Base-by-base conservation (phyloP, 2,329 filamentous ascomycete species). In the Macrophomina phaseolina region DNA sequence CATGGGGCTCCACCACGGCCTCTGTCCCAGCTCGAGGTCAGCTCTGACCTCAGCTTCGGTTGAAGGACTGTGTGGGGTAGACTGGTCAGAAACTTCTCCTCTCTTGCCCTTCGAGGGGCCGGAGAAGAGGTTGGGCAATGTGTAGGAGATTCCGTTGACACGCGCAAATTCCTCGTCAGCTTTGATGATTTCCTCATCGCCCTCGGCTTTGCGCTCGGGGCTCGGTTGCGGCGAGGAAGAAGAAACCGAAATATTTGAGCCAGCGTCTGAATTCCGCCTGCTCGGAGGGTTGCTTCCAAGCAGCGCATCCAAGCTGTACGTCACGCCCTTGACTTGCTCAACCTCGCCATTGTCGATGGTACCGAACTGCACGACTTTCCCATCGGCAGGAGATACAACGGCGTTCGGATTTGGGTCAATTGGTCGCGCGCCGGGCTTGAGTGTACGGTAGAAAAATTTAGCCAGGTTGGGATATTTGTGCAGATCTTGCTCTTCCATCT, bases 241-340 rank as follows among this genome's bases (percentile, higher is more conserved):
- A 34, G 79, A 73, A 9, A 75, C 74, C 16, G 73, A 66, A 18
- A 76, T 69, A 65, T 80, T 78, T 1, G 73, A 71, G 32, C 74
- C 66, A 67, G 85, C 76, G 79, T 87, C 87, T 18, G 85, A 79
- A 5, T 84, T 64, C 38, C 48, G 63, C 11, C 45, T 51, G 71
- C 65, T 78, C 67, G 71, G 77, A 23, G 72, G 72, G 40, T 70
- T 71, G 58, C 79, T 79, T 62, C 95, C 95, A 1, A 99, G 86
- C 1, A 99, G 86, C 7, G 95, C 94, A 76, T 99, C 95, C 65
- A 99, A 87, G 71, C 90, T 97, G 80, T 99, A 99, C 0, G 95
- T 99, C 85, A 99, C 95, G 68, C 95, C 95, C 81, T 99, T 99
- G 70, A 99, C 94, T 81, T 99, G 95, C 78, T 99, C 95, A 51